phyloP scores from a whole-genome alignment of 2,329 filamentous ascomycete species.

The Helicocarpus griseus region DNA sequence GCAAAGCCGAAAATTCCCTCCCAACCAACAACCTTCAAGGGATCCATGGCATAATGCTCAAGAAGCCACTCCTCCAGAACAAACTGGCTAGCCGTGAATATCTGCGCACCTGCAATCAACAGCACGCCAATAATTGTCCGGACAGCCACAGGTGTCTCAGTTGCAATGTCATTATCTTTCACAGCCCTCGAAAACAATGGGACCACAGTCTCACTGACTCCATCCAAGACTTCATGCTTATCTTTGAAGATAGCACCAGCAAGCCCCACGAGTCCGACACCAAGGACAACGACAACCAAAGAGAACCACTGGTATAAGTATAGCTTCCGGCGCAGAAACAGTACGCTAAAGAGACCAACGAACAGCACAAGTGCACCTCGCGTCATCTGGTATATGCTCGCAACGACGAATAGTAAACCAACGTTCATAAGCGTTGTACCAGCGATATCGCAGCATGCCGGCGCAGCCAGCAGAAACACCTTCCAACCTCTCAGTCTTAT shows the following conservation, averaged over 20 bases:
- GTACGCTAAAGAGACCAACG: constrained; percentile 86
- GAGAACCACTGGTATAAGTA: constrained; percentile 88
- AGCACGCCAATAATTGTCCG: constrained; percentile 73
- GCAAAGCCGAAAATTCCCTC: constrained; percentile 85
- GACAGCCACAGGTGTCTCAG: constrained; percentile 47
- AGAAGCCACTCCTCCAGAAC: constrained; percentile 93
- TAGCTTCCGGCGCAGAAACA: constrained; percentile 74
- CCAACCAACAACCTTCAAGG: constrained; percentile 88
- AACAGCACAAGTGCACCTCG: constrained; percentile 89
- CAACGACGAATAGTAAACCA: constrained; percentile 83
- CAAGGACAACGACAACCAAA: constrained; percentile 73
- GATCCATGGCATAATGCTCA: constrained; percentile 67
- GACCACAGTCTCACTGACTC: constrained; percentile 13
- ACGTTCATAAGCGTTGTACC: constrained; percentile 97
- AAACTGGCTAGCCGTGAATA: constrained; percentile 95
- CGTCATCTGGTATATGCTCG: constrained; percentile 98
- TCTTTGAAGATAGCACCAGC: constrained; percentile 75
- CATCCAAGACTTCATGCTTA: constrained; percentile 32
- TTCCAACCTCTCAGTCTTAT: constrained; percentile 58
- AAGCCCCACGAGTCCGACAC: constrained; percentile 81
- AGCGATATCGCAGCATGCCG: constrained; percentile 85
- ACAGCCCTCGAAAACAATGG: constrained; percentile 29
- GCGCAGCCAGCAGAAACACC: constrained; percentile 67
- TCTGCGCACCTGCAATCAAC: constrained; percentile 85
- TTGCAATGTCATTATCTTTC: constrained; percentile 33